Evolutionary conservation across 805 yeast species (phyloP).

Genomic region (Yarrowia phangngaensis): DNA sequence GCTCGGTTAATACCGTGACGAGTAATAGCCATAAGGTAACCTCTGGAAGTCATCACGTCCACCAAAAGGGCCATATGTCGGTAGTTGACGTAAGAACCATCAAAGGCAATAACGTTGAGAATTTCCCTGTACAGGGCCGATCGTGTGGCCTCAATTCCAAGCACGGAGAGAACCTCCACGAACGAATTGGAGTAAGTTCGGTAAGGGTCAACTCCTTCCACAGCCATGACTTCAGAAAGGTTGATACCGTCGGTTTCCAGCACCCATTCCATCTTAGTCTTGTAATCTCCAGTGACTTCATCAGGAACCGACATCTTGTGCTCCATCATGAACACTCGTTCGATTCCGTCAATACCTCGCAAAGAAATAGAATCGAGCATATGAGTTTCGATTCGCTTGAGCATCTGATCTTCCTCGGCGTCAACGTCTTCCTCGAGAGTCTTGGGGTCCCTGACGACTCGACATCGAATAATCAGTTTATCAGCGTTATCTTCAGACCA

Average conservation of each 20-base stretch:
- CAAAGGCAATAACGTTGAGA: conserved; percentile 95
- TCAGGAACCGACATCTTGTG: conserved; percentile 45
- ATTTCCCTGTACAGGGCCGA: conserved; percentile 91
- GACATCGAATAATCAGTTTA: conserved; percentile 92
- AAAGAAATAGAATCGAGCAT: conserved; percentile 93
- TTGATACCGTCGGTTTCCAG: conserved; percentile 98
- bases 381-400: conserved; percentile 90
- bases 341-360: conserved; percentile 92
- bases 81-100: conserved; percentile 98
- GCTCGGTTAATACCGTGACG: conserved; percentile 99
- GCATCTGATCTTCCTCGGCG: conserved; percentile 93
- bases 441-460: conserved; percentile 96
- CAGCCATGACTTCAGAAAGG: conserved; percentile 88
- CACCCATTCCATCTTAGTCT: conserved; percentile 94
- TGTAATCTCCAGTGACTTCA: conserved; percentile 78
- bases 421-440: conserved; percentile 88
- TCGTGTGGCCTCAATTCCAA: conserved; percentile 98
- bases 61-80: conserved; percentile 97
- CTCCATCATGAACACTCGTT: conserved; percentile 67
- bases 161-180: conserved; percentile 87
- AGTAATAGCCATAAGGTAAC: conserved; percentile 96
- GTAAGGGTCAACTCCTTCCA: conserved; percentile 87
- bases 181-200: conserved; percentile 95
- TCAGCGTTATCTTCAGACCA: conserved; percentile 99
- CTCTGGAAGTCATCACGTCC: conserved; percentile 97